Evolutionary conservation across 345 rosid species (phyloP).

Genomic region (Lepidium didymum): DNA sequence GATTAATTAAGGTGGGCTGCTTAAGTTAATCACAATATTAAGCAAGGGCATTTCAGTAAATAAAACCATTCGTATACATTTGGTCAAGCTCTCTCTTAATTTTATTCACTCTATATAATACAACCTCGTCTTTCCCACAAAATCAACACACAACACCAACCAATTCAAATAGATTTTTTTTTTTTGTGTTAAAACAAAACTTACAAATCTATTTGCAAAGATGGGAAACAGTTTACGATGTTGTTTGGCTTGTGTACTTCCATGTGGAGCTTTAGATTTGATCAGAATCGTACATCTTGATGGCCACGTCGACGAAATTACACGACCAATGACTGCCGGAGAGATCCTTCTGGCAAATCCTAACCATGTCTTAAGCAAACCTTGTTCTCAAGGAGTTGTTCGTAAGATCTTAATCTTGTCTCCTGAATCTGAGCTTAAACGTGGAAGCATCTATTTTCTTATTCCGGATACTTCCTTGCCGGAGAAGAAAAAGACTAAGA

Average conservation of each 20-base stretch:
- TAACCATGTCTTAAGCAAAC: conserved; percentile 77
- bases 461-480: conserved; percentile 59
- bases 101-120: not conserved
- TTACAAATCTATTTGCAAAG: not conserved
- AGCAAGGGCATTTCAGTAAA: conserved; percentile 3
- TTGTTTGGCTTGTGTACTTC: conserved; percentile 89
- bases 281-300: conserved; percentile 86
- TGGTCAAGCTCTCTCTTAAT: conserved; percentile 14
- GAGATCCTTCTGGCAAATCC: conserved; percentile 79
- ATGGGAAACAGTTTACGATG: conserved; percentile 91
- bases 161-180: not conserved
- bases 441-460: conserved; percentile 87
- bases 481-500: conserved; percentile 34
- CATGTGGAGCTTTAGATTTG: conserved; percentile 93
- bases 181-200: not conserved
- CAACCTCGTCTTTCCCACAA: conserved; percentile 8
- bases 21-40: conserved; percentile 7
- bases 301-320: conserved; percentile 75
- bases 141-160: conserved; percentile 11
- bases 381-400: conserved; percentile 67
- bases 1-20: conserved; percentile 8
- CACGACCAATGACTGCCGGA: conserved; percentile 65
- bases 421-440: conserved; percentile 77
- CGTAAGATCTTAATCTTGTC: conserved; percentile 72
- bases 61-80: not conserved